Evolutionary conservation across 495 filamentous ascomycete genomes (phyloP).

Genomic region (Annulohypoxylon moriforme): DNA sequence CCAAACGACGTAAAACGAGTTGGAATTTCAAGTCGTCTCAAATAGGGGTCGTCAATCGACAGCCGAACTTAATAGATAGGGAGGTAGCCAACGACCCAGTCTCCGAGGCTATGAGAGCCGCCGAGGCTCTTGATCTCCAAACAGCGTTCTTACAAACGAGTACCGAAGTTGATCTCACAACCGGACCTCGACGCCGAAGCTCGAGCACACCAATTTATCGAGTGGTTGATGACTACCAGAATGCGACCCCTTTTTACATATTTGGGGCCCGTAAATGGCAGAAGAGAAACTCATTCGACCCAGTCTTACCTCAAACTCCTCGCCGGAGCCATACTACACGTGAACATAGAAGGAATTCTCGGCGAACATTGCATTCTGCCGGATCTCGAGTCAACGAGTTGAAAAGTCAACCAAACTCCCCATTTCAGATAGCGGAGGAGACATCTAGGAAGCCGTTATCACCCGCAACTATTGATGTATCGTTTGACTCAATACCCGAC

Average conservation of each 20-base stretch:
- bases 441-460: slow-evolving; percentile 3
- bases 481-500: slow-evolving; percentile 29
- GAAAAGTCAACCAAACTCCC: not conserved
- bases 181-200: slow-evolving; percentile 48
- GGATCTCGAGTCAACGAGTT: slow-evolving; percentile 20
- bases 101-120: slow-evolving; percentile 60
- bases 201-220: slow-evolving; percentile 50
- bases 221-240: slow-evolving; percentile 43
- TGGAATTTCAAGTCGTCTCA: slow-evolving; percentile 1
- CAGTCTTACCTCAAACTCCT: slow-evolving; percentile 4
- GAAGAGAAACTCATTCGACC: slow-evolving; percentile 12
- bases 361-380: slow-evolving; percentile 6
- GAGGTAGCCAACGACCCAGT: slow-evolving; percentile 51
- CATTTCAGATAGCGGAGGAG: slow-evolving; percentile 8
- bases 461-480: slow-evolving; percentile 26
- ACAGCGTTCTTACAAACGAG: slow-evolving; percentile 57
- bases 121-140: slow-evolving; percentile 60
- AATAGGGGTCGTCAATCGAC: not conserved
- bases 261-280: slow-evolving; percentile 39
- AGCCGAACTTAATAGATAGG: slow-evolving; percentile 13
- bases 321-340: slow-evolving; percentile 25
- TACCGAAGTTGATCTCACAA: slow-evolving; percentile 53
- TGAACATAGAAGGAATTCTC: slow-evolving; percentile 17
- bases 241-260: slow-evolving; percentile 45
- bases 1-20: slow-evolving; percentile 17